phyloP scores from a whole-genome alignment of 768 basidiomycete genomes.

The Hortiboletus flavorubellus region DNA sequence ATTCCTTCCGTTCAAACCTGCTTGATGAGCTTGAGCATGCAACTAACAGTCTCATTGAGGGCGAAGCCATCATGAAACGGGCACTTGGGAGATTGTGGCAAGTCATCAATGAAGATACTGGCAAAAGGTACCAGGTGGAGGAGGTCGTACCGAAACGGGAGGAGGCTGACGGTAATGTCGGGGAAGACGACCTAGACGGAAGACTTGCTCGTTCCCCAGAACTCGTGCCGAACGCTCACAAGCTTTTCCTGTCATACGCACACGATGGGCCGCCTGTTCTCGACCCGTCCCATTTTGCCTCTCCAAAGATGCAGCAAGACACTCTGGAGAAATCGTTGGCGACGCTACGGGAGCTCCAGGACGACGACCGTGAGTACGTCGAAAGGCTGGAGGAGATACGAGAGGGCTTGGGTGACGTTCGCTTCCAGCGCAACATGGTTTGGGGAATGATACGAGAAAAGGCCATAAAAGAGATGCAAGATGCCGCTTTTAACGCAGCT shows the following conservation, averaged over 20 bases:
- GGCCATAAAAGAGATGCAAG: slow-evolving; percentile 73
- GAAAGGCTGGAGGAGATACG: slow-evolving; percentile 82
- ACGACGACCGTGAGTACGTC: slow-evolving; percentile 84
- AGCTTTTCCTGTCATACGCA: slow-evolving; percentile 58
- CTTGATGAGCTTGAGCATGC: slow-evolving; percentile 79
- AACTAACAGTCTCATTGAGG: slow-evolving; percentile 81
- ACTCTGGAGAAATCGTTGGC: slow-evolving; percentile 73
- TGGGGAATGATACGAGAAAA: slow-evolving; percentile 77
- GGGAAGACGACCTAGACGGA: slow-evolving; percentile 37
- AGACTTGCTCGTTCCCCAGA: slow-evolving; percentile 62
- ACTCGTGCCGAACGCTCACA: slow-evolving; percentile 60
- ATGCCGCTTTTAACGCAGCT: slow-evolving; percentile 45
- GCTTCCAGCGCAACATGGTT: slow-evolving; percentile 65
- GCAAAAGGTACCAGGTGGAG: slow-evolving; percentile 32
- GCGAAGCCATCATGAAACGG: slow-evolving; percentile 67
- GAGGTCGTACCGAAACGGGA: slow-evolving; percentile 64
- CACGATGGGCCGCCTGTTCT: slow-evolving; percentile 45
- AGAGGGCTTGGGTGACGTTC: slow-evolving; percentile 72
- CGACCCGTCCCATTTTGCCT: slow-evolving; percentile 62
- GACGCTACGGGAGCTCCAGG: slow-evolving; percentile 73
- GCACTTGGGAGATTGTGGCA: slow-evolving; percentile 82
- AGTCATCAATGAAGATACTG: slow-evolving; percentile 70
- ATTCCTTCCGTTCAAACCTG: slow-evolving; percentile 76
- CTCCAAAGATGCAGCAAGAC: slow-evolving; percentile 63
- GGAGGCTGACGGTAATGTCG: slow-evolving; percentile 57